A percentile compares a stretch with the other conserved stretches of the same genome.
Conservation (phyloP, 768 basidiomycete genomes). For the Gymnopilus dilepis region DNA sequence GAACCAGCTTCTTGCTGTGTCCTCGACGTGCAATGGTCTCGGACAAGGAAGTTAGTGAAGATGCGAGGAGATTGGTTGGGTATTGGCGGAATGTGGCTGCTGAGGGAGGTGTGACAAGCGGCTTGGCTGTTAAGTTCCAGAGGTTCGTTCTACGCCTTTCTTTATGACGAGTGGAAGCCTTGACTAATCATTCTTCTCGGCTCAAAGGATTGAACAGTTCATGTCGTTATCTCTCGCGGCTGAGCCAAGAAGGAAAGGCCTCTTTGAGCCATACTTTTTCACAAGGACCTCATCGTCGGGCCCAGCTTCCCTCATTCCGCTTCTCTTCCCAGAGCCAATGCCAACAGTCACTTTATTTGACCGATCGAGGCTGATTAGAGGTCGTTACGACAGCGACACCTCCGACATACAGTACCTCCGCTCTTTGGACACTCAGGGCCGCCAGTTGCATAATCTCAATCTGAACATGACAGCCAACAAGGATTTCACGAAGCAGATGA, state of each 20-base stretch:
- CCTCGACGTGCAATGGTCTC: slow-evolving; percentile 43
- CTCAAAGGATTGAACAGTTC: slow-evolving; percentile 72
- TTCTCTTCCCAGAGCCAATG: slow-evolving; percentile 78
- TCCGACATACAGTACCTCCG: slow-evolving; percentile 67
- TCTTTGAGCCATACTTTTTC: slow-evolving; percentile 84
- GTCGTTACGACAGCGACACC: slow-evolving; percentile 72
- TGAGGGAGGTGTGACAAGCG: slow-evolving; percentile 42
- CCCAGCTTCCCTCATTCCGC: slow-evolving; percentile 65
- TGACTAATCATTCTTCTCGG: background rate
- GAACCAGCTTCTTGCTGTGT: slow-evolving; percentile 56
- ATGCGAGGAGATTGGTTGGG: slow-evolving; percentile 52
- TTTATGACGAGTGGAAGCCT: background rate
- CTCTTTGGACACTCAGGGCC: slow-evolving; percentile 48
- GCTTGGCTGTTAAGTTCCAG: slow-evolving; percentile 62
- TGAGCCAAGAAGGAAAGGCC: slow-evolving; percentile 73
- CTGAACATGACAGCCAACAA: slow-evolving; percentile 29
- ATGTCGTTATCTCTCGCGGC: slow-evolving; percentile 78
- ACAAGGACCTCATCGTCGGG: slow-evolving; percentile 45
- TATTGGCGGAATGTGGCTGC: slow-evolving; percentile 62
- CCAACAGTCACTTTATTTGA: slow-evolving; percentile 74
- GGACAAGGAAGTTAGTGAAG: slow-evolving; percentile 47
- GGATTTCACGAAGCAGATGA: slow-evolving; percentile 40
- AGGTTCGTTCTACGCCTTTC: slow-evolving; percentile 48
- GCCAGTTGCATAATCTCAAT: slow-evolving; percentile 34
- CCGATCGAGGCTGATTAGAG: slow-evolving; percentile 64